Base-by-base conservation (phyloP, 2,329 filamentous ascomycete genomes). In the Ascochyta lentis region DNA sequence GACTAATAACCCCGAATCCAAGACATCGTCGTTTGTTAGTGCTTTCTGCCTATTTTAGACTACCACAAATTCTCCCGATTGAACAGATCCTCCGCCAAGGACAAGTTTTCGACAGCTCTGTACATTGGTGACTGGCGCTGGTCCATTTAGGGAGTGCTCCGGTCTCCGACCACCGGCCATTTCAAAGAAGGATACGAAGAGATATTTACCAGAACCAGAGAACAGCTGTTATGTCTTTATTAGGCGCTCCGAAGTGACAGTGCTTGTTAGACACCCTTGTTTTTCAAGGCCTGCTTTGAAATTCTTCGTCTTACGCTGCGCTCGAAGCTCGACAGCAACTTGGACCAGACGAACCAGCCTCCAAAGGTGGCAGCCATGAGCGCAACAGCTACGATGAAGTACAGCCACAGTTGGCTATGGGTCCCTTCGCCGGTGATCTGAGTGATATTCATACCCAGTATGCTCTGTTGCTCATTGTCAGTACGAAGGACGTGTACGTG, bases 401-500 rank as follows among this genome's bases (percentile, higher is more conserved):
- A 61, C 3, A 58, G 16, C 56, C 54, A 61, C 10, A 61, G 41
- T 9, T 59, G 49, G 9, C 56, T 48, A 37, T 58, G 34, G 4
- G 41, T 39, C 16, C 9, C 16, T 10, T 57, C 51, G 9, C 54
- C 59, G 4, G 58, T 61, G 5, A 64, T 56, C 7, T 64, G 54
- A 1, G 27, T 49, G 7, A 64, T 33, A 26, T 59, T 64, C 61
- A 61, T 64, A 2, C 61, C 58, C 6, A 61, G 39, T 10, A 64
- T 56, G 26, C 61, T 59, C 58, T 63, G 33, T 19, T 10, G 22
- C 34, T 42, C 26, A 27, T 13, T 42, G 33, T 26, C 5, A 26
- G 29, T 39, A 34, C 9, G 7, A 13, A 13, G 10, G n/a, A 31
- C 33, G 7, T 19, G 5, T 27, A 46, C 2, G 6, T 16, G 1